These are phyloP conservation scores for Pichia pseudocactophila DNA, from an alignment of 805 yeast species.

Conservation along the genomic window DNA sequence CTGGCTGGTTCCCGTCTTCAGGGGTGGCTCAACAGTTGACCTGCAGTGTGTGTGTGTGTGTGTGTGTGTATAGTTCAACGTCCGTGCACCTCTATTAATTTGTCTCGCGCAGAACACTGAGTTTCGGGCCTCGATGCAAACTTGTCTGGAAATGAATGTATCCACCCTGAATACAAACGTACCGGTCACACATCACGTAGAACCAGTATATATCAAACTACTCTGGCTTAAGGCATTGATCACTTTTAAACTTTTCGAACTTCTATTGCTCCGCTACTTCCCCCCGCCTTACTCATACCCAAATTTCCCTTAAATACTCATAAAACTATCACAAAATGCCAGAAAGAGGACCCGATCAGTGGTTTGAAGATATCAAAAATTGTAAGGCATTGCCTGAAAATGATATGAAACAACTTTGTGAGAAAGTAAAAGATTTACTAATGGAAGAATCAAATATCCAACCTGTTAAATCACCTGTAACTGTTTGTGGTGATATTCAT, in stretches of 20 bases:
- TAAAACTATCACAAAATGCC: constrained; percentile 7
- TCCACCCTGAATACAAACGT: too few relatives aligned
- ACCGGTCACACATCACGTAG: too few relatives aligned
- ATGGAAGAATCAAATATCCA: constrained; percentile 97
- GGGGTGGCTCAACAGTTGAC: constrained; percentile 19
- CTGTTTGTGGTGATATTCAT: constrained; percentile 96
- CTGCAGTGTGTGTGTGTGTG: not conserved
- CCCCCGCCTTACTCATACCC: too few relatives aligned
- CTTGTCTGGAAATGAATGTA: too few relatives aligned
- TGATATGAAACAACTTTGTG: constrained; percentile 95
- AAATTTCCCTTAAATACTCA: too few relatives aligned
- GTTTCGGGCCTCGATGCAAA: too few relatives aligned
- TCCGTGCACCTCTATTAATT: too few relatives aligned
- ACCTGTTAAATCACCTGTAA: constrained; percentile 88
- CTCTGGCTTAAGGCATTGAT: too few relatives aligned
- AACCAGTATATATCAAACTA: too few relatives aligned
- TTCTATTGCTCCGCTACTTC: too few relatives aligned
- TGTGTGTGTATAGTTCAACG: not conserved
- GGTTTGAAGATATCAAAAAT: constrained; percentile 90
- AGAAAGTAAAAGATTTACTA: constrained; percentile 82
- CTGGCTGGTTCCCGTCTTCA: constrained; percentile 32
- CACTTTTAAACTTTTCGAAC: too few relatives aligned
- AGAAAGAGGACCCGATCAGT: constrained; percentile 86
- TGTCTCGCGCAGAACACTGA: too few relatives aligned
- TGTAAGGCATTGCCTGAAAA: constrained; percentile 83